Percentiles rank a stretch among this genome's conserved stretches.
Evolutionary conservation across 148 eudicot genomes (phyloP).

Genomic region (Cornus suecica): DNA sequence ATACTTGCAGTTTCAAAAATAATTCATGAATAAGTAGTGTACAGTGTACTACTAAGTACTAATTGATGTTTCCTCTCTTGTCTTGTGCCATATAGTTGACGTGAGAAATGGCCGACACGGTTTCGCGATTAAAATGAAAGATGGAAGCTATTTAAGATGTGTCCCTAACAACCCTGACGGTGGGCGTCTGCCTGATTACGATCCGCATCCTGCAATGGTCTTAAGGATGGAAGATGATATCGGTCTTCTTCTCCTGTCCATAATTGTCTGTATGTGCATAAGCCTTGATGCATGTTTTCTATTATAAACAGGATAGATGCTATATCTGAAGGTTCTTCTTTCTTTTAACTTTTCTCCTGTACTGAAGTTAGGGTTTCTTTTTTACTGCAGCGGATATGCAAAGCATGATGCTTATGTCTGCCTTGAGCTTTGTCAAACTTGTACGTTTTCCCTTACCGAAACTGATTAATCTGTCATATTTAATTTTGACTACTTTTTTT

Average conservation of each 20-base stretch:
- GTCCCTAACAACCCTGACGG: slow-evolving; percentile 80
- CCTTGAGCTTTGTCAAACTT: slow-evolving; percentile 74
- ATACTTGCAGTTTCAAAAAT: too few species aligned
- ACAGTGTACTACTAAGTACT: not conserved
- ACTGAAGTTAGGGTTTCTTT: not conserved
- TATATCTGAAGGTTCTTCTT: slow-evolving; percentile 6
- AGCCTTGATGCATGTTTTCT: not conserved
- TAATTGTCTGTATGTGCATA: slow-evolving; percentile 78
- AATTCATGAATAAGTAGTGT: not conserved
- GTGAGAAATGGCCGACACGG: slow-evolving; percentile 86
- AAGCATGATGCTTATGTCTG: slow-evolving; percentile 88
- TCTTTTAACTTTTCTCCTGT: not conserved
- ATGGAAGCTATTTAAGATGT: slow-evolving; percentile 77
- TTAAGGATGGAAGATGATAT: slow-evolving; percentile 98
- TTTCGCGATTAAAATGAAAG: slow-evolving; percentile 83
- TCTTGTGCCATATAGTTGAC: slow-evolving; percentile 53
- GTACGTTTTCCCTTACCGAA: slow-evolving; percentile 38
- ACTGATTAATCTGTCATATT: slow-evolving; percentile 7
- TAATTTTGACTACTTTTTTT: not conserved
- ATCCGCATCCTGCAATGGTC: slow-evolving; percentile 98
- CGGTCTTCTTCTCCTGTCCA: slow-evolving; percentile 86
- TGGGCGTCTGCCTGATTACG: slow-evolving; percentile 82
- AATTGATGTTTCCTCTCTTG: slow-evolving; percentile 5
- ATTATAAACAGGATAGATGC: slow-evolving; percentile 8
- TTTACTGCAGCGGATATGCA: slow-evolving; percentile 85